Evolutionary conservation across 1,284 basidiomycete genomes (phyloP), one percentile per base, ranked within the genome.

Genomic region (Chalciporus sp.): DNA sequence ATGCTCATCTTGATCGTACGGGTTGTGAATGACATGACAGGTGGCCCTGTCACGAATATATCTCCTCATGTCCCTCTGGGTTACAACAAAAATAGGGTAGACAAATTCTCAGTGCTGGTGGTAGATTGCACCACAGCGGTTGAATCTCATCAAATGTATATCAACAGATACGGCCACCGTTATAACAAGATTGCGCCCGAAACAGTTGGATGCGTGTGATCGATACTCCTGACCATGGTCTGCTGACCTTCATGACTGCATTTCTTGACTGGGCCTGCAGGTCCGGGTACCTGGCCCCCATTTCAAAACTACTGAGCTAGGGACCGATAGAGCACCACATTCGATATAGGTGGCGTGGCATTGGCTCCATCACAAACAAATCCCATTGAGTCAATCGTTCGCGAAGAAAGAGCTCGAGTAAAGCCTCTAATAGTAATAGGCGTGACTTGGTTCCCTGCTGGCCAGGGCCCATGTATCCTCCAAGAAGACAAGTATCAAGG

Each of bases 151-250:
- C 50, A 37, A 51, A 26, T 12, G 26, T 19, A 61, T 44, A 62
- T 68, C 61, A 68, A 47, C 44, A 56, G 51, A 53, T 61, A 42
- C 23, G 28, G 52, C 40, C 14, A n/a, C 27, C 23, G 31, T 31
- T 48, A 45, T 45, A 23, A n/a, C 35, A 9, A 17, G n/a, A 37
- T 37, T 37, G n/a, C 29, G 64, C 43, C 44, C 50, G 31, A 42
- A 27, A n/a, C 27, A 20, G 39, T 26, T 47, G 47, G 33, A 49
- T 16, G 26, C 33, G 47, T 57, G n/a, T 46, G 28, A 42, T 27
- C 16, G 42, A 4, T 28, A 28, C 27, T 28, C 9, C 17, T 29
- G 59, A 47, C 8, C 4, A 14, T 3, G 29, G 12, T 31, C 29
- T 31, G 29, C 29, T 14, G 12, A 23, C 23, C 2, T 23, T 23